Evolutionary conservation across 768 basidiomycete genomes (phyloP), one percentile per base, ranked within the genome.

Genomic region (Grammothele lineata): DNA sequence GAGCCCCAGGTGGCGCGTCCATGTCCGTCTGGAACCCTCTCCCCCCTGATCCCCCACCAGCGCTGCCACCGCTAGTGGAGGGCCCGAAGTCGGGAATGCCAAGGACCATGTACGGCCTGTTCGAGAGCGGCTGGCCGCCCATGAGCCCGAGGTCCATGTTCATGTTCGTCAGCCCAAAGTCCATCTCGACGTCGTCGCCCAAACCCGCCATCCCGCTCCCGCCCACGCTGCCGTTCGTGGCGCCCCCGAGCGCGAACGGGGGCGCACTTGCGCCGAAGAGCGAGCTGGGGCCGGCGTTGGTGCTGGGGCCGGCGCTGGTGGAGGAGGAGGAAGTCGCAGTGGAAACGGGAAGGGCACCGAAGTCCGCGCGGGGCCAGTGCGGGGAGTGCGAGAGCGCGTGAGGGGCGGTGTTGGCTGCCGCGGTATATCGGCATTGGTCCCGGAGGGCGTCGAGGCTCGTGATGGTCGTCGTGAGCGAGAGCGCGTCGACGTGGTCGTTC

Each of bases 61-160:
- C 23, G 19, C 32, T 40, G 24, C 17, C 21, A 19, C n/a, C 8
- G 9, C 18, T 32, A 3, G 25, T 11, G 15, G 41, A 40, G 25
- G 36, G 33, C 33, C 34, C 27, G 8, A 45, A 32, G 37, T 37
- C 43, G 35, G 50, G 43, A 23, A 54, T 45, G 26, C 47, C 53
- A 36, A 59, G 52, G 19, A 55, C 45, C 36, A 62, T 57, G 59
- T 66, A 73, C 30, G 72, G 73, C 12, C 65, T 61, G 45, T 70
- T 60, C 10, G 71, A 62, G 27, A 74, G 61, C 35, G 67, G 64
- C 42, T 72, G 64, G 17, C 72, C 72, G 23, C 69, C 66, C 19
- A 68, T 57, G 68, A 75, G 71, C 15, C 66, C 70, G 17, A 68
- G 57, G 37, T 66, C 67, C 54, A 66, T 60, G 22, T 57, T 55